Evolutionary conservation across 371 early-diverging fungal species (phyloP), one percentile per base, ranked within the genome.

Genomic region (Lichtheimia corymbifera): DNA sequence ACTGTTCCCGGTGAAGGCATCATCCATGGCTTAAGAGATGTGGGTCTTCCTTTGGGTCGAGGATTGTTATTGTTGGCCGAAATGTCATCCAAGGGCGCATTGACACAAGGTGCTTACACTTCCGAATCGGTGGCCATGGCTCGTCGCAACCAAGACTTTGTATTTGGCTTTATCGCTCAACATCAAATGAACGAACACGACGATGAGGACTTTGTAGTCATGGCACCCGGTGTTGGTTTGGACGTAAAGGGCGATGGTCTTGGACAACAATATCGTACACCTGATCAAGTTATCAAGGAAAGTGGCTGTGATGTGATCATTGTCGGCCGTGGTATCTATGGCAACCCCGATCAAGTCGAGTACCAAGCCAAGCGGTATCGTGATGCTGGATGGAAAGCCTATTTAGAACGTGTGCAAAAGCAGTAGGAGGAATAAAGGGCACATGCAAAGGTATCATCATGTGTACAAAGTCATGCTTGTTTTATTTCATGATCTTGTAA

Each of bases 311-410:
- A 98, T 81, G 84, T 97, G 17, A 96, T 98, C 65, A 98, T 98
- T 76, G 98, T 98, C 2, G 98, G 98, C 28, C 83, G 98, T 53
- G 97, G 95, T 54, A 94, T 98, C 64, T 96, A 97, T 70, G 94
- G 91, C 22, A 77, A 85, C 5, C 91, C 85, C 17, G 87, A 88
- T 40, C 88, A 93, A 64, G 72, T 88, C 3, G 85, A 77, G 35
- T 64, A 51, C 2, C 91, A 91, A 68, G 96, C 95, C 20, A 79
- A 88, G 70, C 79, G 87, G 53, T 98, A 95, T 73, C 86, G 88
- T 57, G 87, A 91, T 66, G 96, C 95, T 40, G 98, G 97, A 13
- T 98, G 98, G 98, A 79, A 87, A 18, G 97, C 97, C 0, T 97
- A 98, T 68, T 73, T 89, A 62, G 89, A 85, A 71, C 76, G 83